Percentiles rank a stretch among this genome's conserved stretches.
phyloP scores from a whole-genome alignment of 129 eudicot species.

The Escallonia rubra region DNA sequence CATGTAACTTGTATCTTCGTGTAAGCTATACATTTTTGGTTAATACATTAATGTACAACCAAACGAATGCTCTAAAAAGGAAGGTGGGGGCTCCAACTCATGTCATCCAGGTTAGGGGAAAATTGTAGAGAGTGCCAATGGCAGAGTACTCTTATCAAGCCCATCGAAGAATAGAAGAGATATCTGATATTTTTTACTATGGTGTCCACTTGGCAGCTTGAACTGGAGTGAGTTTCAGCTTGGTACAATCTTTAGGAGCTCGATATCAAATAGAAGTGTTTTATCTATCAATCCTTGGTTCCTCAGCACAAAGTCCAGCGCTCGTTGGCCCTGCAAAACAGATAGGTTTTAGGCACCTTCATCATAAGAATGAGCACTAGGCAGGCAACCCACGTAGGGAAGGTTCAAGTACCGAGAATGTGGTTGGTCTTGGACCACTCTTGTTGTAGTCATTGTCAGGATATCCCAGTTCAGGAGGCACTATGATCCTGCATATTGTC shows the following conservation, averaged over 20 bases:
- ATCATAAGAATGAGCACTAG: too few relatives aligned
- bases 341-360: background rate
- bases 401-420: constrained; percentile 71
- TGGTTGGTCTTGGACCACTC: constrained; percentile 95
- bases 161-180: background rate
- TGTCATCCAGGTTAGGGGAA: too few relatives aligned
- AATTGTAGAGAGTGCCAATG: too few relatives aligned
- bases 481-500: constrained; percentile 67
- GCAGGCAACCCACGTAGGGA: too few relatives aligned
- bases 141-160: background rate
- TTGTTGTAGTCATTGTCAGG: constrained; percentile 85
- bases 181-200: background rate
- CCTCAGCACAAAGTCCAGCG: constrained; percentile 84
- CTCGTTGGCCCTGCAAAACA: constrained; percentile 88
- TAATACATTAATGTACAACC: too few relatives aligned
- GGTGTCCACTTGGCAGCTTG: background rate
- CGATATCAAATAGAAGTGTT: constrained; percentile 94
- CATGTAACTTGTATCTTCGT: too few relatives aligned
- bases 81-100: too few relatives aligned
- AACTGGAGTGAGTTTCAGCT: constrained; percentile 25
- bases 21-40: too few relatives aligned
- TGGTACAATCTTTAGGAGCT: constrained; percentile 79
- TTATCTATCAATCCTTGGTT: constrained; percentile 97
- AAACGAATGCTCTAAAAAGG: too few relatives aligned
- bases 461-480: constrained; percentile 97